These are phyloP conservation scores for Knoxia roxburghii DNA, from an alignment of 257 asterid species.

Conservation along the genomic window DNA sequence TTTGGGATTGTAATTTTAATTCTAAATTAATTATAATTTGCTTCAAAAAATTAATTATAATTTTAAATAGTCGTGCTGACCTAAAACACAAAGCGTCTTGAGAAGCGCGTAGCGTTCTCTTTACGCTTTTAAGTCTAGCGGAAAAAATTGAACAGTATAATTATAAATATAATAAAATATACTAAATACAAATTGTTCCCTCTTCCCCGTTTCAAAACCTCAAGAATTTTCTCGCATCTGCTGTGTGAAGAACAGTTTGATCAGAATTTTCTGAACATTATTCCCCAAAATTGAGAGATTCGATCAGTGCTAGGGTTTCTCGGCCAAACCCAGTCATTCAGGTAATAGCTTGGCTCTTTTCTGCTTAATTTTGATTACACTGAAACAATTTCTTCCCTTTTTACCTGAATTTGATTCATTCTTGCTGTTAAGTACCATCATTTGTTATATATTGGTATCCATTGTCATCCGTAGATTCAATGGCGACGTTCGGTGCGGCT, in stretches of 20 bases:
- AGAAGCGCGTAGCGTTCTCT: too few species aligned
- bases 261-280: neutral
- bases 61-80: too few species aligned
- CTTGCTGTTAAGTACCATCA: neutral
- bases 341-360: neutral
- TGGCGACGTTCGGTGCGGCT: conserved; percentile 64
- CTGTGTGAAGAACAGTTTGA: too few species aligned
- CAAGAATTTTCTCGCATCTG: neutral
- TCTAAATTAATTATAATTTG: too few species aligned
- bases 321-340: neutral
- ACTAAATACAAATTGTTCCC: conserved; percentile 5
- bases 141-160: too few species aligned
- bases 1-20: too few species aligned
- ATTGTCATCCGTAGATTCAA: conserved; percentile 15
- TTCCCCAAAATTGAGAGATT: neutral
- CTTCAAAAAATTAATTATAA: too few species aligned
- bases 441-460: neutral
- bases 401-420: neutral
- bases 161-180: too few species aligned
- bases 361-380: neutral
- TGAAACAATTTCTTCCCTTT: neutral
- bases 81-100: too few species aligned
- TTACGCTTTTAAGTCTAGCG: too few species aligned
- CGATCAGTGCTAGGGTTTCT: conserved; percentile 9
- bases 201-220: conserved; percentile 1